Base-by-base conservation (phyloP, 345 rosid species). In the Heritiera littoralis region DNA sequence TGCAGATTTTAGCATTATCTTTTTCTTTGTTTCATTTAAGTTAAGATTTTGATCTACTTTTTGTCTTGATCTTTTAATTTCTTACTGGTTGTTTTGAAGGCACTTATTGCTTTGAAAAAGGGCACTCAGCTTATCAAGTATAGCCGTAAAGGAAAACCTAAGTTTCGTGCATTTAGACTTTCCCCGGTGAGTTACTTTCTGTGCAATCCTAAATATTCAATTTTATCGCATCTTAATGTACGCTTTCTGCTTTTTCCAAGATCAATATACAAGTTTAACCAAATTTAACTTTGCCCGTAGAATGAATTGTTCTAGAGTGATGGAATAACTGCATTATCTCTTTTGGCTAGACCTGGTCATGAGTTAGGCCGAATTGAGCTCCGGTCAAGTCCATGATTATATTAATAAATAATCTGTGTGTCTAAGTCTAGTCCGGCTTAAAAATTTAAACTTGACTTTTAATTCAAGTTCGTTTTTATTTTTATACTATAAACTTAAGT, bases 141-240 rank as follows among this genome's bases (percentile, higher is more conserved):
- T 81, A 96, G 95, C 84, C 88, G 99, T 69, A 91, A 91, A 87
- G 97, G 98, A 35, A 96, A 91, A 76, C 99, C 98, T 5, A 96
- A 96, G 81, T 92, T 96, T 80, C 98, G 98, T 9, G 83, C 92
- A 38, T 92, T 92, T 83, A 89, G 92, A 85, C 86, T 89, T 77
- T 87, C 94, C 0, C 80, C 88, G 76, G 98, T 96, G 86, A 89
- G 87, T 80, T 81, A 28, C 52, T 72, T 80, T 76, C 70, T 49
- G 7, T 72, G 4, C 48, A 13, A 51, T 18, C 40, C 61, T 17
- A 51, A 51, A 41, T 41, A 7, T 43, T 43, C 8, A 43, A 43
- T 43, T 6, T 43, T 43, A 43, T 43, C 6, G 13, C 55, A 13
- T 51, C 5, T 54, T 18, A 15, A 54, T 5, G 18, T 15, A 4